Conservation (phyloP, 306 rosid genomes). For the Trifolium repens region DNA sequence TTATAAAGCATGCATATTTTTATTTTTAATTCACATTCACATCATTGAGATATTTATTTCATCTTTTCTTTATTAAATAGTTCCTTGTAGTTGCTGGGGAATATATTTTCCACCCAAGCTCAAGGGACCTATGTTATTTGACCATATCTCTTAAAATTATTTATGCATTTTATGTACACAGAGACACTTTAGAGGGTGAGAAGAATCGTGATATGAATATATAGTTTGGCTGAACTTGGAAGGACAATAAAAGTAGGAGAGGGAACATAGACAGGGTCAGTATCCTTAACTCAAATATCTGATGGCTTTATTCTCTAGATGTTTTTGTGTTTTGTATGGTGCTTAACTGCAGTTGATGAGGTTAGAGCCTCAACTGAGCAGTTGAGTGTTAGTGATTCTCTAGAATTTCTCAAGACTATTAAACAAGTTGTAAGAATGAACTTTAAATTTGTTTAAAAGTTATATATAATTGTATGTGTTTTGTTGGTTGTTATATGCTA, state of each 20-base stretch:
- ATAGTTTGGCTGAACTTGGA: constrained; percentile 52
- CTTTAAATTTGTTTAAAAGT: too few species aligned
- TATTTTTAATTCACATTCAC: constrained; percentile 18
- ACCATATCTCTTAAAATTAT: constrained; percentile 48
- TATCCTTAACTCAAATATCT: constrained; percentile 31
- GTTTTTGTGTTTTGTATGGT: constrained; percentile 1
- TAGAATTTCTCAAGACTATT: too few species aligned
- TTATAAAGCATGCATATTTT: background rate
- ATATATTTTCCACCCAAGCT: constrained; percentile 58
- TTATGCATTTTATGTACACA: constrained; percentile 47
- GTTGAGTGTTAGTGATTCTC: too few species aligned
- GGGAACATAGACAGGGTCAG: constrained; percentile 52
- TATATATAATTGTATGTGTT: too few species aligned
- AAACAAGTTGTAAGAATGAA: too few species aligned
- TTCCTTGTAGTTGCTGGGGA: constrained; percentile 56
- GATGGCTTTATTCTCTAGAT: constrained; percentile 16
- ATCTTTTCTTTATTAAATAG: constrained; percentile 44
- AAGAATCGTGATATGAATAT: constrained; percentile 44
- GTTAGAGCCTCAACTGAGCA: too few species aligned
- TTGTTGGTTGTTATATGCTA: too few species aligned
- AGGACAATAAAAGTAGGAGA: constrained; percentile 54
- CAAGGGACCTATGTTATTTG: constrained; percentile 47
- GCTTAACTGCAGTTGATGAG: too few species aligned
- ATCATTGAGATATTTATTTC: constrained; percentile 27
- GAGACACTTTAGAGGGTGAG: constrained; percentile 52